Evolutionary conservation across 179 eudicot species (phyloP), one percentile per base, ranked within the genome.

Genomic region (Pouteria campechiana): DNA sequence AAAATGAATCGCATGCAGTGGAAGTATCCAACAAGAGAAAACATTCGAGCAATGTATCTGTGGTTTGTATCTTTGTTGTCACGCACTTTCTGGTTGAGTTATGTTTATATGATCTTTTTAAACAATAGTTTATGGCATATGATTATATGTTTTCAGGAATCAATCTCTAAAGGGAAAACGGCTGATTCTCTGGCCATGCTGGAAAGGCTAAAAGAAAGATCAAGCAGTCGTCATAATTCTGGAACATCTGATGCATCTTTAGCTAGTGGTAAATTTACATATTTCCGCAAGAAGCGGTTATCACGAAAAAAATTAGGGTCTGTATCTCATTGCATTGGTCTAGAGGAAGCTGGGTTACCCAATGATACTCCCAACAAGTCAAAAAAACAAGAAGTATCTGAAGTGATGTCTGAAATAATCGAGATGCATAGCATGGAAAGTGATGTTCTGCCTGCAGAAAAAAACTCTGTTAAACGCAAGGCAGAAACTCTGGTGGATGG

Each of bases 281-380:
- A 85, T 51, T 56, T 65, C 38, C 93, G 93, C 39, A 79, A 70
- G 67, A 78, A 54, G 49, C 75, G 68, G 50, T 68, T 66, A 41
- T 52, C 48, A 25, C 44, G 16, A 30, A 78, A 63, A 54, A 74
- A 56, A 46, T 58, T 65, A 20, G 76, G 46, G 19, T 57, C 75
- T 38, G 57, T 74, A 25, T 72, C 78, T 53, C 54, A 55, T 11
- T 48, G 55, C 60, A 46, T 62, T 4, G 54, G 68, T 48, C 34
- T 51, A 21, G 71, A 48, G 40, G 69, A 62, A 39, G 32, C 32
- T 55, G 68, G 27, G 35, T 25, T 50, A 18, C 58, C 22, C 25
- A 57, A 45, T 36, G 69, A 45, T 37, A 54, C 57, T 22, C 42
- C 45, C 15, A 69, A 64, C 58, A 65, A 61, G 64, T 47, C 58